Conservation (phyloP, 2,329 filamentous ascomycete species). For the Pseudogymnoascus sp. region DNA sequence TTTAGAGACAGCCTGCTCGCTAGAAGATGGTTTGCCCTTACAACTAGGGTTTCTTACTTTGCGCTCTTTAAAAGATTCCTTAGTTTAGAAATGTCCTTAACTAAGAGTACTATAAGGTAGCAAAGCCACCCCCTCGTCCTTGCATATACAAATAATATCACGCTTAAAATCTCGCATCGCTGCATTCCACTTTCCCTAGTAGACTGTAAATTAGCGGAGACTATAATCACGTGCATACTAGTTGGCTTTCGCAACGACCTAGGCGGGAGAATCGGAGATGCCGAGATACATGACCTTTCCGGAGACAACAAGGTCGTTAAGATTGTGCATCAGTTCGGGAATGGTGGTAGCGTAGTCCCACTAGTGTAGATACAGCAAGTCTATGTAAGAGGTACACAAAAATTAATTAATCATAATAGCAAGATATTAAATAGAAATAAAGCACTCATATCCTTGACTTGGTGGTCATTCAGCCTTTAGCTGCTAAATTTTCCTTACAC, state of each 20-base stretch:
- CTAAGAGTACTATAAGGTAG: conserved; percentile 45
- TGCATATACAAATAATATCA: conserved; percentile 51
- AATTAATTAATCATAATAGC: too few species aligned
- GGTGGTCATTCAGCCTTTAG: too few species aligned
- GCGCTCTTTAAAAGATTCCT: conserved; percentile 27
- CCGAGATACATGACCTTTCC: conserved; percentile 61
- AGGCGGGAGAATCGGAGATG: conserved; percentile 58
- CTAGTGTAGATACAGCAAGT: conserved; percentile 39
- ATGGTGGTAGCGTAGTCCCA: conserved; percentile 42
- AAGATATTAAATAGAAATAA: too few species aligned
- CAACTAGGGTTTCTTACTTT: conserved; percentile 33
- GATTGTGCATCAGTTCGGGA: conserved; percentile 40
- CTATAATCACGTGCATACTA: conserved; percentile 60
- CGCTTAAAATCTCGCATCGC: conserved; percentile 54
- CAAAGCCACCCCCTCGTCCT: conserved; percentile 46
- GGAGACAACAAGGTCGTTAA: conserved; percentile 48
- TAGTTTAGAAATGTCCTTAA: conserved; percentile 37
- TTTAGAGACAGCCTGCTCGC: conserved; percentile 38
- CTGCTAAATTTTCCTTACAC: too few species aligned
- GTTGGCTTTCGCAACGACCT: conserved; percentile 58
- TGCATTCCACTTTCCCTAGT: conserved; percentile 56
- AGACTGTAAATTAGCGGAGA: conserved; percentile 51
- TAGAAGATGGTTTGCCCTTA: conserved; percentile 9
- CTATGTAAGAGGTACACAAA: conserved; percentile 31
- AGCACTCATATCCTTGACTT: too few species aligned